Base-by-base conservation (phyloP, 1,284 basidiomycete genomes). In the Vanrija pseudolonga region DNA sequence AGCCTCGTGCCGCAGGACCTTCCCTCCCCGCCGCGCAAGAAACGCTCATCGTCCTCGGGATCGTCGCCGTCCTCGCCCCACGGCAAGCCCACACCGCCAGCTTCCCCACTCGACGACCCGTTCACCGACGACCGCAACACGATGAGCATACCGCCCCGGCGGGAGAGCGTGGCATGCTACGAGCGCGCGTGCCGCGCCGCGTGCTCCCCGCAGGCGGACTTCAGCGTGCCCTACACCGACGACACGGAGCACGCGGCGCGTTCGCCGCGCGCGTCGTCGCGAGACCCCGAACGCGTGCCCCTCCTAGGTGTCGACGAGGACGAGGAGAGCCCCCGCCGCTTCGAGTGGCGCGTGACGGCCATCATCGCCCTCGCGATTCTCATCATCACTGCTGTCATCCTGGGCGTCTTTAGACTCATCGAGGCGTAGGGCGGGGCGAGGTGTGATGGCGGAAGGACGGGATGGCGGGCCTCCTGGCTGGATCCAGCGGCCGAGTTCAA, bases 261-360 rank as follows among this genome's bases (percentile, higher is more conserved):
- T 44, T 19, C 38, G 23, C 28, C 24, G n/a, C 47, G 24, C 4
- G 23, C 18, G n/a, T 39, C 12, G 19, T 42, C 38, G 47, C 42
- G 24, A 6, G 58, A 59, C 36, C 78, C 79, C 77, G 22, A 80
- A 66, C 39, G 78, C 74, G 60, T 77, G 78, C 23, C 78, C 59
- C 63, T 70, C 69, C 54, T 80, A 77, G 12, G 70, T 61, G 19
- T 28, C 28, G 46, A 53, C 22, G 51, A 53, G 24, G 51, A 51
- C 28, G 22, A 11, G 4, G 39, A 51, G 5, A n/a, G 23, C 19
- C 36, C 38, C 11, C 45, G 24, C 9, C 19, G 45, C 32, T 6
- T 22, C n/a, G 40, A 47, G 1, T 52, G 51, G 45, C 26, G 22
- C 15, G 26, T 47, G 39, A 47, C 26, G 20, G 39, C 46, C 6